Conservation (phyloP, 805 yeast genomes). For the Metschnikowia colocasiae region DNA sequence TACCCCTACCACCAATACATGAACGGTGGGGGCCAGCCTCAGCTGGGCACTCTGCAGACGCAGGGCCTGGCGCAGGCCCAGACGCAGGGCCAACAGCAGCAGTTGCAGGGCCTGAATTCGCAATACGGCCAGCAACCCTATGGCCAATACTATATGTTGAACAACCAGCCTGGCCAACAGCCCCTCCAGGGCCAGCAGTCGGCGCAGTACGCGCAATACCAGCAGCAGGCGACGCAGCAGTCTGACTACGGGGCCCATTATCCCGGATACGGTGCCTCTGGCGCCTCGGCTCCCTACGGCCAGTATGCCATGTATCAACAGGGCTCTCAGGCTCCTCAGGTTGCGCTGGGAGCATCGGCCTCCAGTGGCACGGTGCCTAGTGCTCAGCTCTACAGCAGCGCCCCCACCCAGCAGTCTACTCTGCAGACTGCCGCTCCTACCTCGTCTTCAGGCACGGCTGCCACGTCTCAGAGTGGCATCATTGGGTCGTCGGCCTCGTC, state of each 20-base stretch:
- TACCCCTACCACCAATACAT: slow-evolving; percentile 21
- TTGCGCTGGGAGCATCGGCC: slow-evolving; percentile 4
- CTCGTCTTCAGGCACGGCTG: slow-evolving; percentile 21
- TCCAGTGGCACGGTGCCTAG: slow-evolving; percentile 13
- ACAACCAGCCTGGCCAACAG: slow-evolving; percentile 17
- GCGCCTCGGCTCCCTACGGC: slow-evolving; percentile 14
- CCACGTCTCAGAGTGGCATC: slow-evolving; percentile 23
- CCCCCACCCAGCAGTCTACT: slow-evolving; percentile 9
- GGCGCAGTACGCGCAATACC: slow-evolving; percentile 12
- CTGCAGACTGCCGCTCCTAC: slow-evolving; percentile 14
- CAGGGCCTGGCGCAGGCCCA: slow-evolving; percentile 11
- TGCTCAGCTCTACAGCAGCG: slow-evolving; percentile 14
- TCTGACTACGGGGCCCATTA: slow-evolving; percentile 18
- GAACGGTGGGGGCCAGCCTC: slow-evolving; percentile 17
- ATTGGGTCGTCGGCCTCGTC: slow-evolving; percentile 14
- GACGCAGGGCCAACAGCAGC: slow-evolving; percentile 9
- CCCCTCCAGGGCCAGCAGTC: slow-evolving; percentile 13
- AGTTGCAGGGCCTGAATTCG: slow-evolving; percentile 13
- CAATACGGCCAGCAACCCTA: slow-evolving; percentile 20
- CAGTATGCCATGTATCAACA: slow-evolving; percentile 20
- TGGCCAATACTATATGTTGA: slow-evolving; percentile 20
- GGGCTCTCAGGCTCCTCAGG: slow-evolving; percentile 12
- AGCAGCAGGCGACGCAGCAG: slow-evolving; percentile 13
- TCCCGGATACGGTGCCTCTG: slow-evolving; percentile 14
- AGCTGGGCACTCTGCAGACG: slow-evolving; percentile 12